These are phyloP conservation scores for Ophiostoma ips DNA, from an alignment of 2,329 filamentous ascomycete genomes.

Conservation along the genomic window DNA sequence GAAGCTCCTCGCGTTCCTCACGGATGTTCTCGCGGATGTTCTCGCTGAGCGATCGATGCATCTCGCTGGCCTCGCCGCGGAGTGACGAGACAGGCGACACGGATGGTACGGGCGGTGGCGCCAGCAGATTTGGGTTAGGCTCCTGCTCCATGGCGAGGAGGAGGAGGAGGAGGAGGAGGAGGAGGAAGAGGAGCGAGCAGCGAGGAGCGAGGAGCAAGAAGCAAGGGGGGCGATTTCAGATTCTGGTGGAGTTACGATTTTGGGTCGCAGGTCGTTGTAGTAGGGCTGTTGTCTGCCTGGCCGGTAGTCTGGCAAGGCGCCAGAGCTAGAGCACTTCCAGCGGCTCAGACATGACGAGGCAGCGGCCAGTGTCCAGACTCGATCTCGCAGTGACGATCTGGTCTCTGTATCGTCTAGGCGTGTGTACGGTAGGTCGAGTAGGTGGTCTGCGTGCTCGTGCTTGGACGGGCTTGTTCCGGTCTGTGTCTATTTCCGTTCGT, in stretches of 20 bases:
- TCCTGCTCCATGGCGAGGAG: not conserved
- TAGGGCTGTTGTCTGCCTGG: constrained; percentile 2
- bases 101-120: constrained; percentile 40
- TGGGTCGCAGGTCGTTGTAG: not conserved
- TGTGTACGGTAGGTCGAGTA: no score
- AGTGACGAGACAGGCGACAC: constrained; percentile 30
- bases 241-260: not conserved
- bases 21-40: constrained; percentile 88
- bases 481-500: no score
- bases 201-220: no score
- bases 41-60: constrained; percentile 62
- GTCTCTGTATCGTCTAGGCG: not conserved
- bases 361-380: not conserved
- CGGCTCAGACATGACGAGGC: constrained; percentile 25
- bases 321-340: constrained; percentile 26
- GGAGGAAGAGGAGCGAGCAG: no score
- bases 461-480: no score
- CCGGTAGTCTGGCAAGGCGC: constrained; percentile 22
- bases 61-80: constrained; percentile 33
- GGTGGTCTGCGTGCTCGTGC: no score
- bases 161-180: not conserved
- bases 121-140: constrained; percentile 25
- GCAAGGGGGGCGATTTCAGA: not conserved
- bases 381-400: not conserved
- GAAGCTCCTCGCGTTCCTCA: constrained; percentile 84